A percentile compares a stretch with the other conserved stretches of the same genome.
Conservation (phyloP, 1,284 basidiomycete genomes). For the Sanghuangporus baumii region DNA sequence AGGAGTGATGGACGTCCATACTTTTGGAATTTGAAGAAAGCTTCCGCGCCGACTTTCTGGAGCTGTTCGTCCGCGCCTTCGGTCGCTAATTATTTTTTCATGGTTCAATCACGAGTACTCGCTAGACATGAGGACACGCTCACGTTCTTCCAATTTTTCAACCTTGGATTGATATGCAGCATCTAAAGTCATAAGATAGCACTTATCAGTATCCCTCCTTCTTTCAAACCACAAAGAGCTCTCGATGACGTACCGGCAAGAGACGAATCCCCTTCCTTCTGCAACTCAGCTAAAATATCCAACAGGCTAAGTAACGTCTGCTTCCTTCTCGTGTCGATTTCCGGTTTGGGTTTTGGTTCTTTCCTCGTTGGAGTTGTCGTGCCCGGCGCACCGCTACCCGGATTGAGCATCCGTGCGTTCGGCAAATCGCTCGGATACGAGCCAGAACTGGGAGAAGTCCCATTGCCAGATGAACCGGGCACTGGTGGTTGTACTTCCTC, state of each 20-base stretch:
- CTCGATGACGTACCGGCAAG: background rate
- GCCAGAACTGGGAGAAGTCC: background rate
- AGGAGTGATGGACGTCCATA: conserved; percentile 23
- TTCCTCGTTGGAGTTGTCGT: conserved; percentile 13
- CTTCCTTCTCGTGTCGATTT: conserved; percentile 34
- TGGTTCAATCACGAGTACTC: background rate
- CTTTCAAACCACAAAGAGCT: background rate
- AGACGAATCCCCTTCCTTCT: conserved; percentile 31
- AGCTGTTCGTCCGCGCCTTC: conserved; percentile 63
- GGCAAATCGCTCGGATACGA: conserved; percentile 7
- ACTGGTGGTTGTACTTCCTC: conserved; percentile 3
- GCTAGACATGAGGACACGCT: background rate
- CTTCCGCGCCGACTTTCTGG: conserved; percentile 56
- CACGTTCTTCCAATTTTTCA: conserved; percentile 18
- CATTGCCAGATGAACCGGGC: too few species aligned
- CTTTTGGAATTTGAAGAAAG: conserved; percentile 58
- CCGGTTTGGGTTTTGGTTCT: conserved; percentile 4
- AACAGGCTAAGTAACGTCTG: conserved; percentile 62
- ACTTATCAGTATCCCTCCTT: background rate
- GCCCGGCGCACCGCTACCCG: background rate
- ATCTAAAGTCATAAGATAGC: background rate
- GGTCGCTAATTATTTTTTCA: conserved; percentile 25
- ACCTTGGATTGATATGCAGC: conserved; percentile 11
- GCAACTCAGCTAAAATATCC: conserved; percentile 55
- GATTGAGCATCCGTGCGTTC: conserved; percentile 6